Percentiles rank a stretch among this genome's conserved stretches.
phyloP scores from a whole-genome alignment of 495 filamentous ascomycete genomes.

The Rusavskia elegans region DNA sequence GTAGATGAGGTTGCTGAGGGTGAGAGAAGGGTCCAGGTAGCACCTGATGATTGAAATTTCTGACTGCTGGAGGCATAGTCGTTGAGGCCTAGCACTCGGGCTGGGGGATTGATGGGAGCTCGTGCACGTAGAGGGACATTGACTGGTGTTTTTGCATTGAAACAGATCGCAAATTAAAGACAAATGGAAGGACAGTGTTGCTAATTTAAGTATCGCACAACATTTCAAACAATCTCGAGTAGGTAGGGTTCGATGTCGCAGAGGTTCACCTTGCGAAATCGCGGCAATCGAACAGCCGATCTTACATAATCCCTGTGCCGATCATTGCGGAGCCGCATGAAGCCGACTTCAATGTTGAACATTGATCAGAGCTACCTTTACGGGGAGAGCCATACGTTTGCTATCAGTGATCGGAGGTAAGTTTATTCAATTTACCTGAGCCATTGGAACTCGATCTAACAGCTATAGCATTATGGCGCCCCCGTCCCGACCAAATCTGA shows the following conservation, averaged over 20 bases:
- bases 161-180: too few species aligned
- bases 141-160: neutral
- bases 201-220: too few species aligned
- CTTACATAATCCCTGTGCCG: too few species aligned
- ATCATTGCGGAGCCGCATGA: neutral
- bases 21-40: constrained; percentile 35
- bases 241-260: too few species aligned
- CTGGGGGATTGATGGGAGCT: neutral
- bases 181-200: too few species aligned
- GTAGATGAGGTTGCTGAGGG: constrained; percentile 28
- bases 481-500: constrained; percentile 46
- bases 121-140: neutral
- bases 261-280: too few species aligned
- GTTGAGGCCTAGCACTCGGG: neutral
- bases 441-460: neutral
- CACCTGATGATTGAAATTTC: constrained; percentile 36
- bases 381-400: neutral
- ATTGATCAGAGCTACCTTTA: neutral
- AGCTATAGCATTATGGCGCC: constrained; percentile 8
- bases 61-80: constrained; percentile 35
- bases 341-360: neutral
- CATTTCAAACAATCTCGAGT: too few species aligned
- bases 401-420: neutral
- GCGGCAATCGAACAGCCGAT: too few species aligned
- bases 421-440: neutral